These are phyloP conservation scores for Phytophthora ramorum DNA, from an alignment of 352 stramenopile genomes.

Conservation along the genomic window DNA sequence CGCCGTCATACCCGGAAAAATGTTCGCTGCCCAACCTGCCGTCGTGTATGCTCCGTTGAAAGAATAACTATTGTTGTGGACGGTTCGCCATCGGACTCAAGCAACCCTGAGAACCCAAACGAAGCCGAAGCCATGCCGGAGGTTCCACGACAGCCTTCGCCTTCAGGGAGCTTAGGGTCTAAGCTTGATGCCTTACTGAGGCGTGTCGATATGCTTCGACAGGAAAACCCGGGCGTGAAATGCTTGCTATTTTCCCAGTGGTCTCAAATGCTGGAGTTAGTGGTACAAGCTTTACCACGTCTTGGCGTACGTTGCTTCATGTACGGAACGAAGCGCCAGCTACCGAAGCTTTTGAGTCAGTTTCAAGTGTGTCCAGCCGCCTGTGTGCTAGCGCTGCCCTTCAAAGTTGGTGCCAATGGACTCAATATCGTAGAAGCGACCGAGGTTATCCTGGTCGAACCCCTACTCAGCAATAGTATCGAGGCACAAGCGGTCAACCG, in stretches of 20 bases:
- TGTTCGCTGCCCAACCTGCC: conserved; percentile 70
- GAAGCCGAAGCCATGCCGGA: conserved; percentile 3
- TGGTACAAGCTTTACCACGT: conserved; percentile 30
- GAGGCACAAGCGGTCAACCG: conserved; percentile 91
- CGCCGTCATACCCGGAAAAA: conserved; percentile 23
- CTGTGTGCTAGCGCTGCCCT: conserved; percentile 77
- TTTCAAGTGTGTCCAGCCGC: conserved; percentile 61
- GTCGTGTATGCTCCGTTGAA: conserved; percentile 32
- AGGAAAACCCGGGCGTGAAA: conserved; percentile 75
- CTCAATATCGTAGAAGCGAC: conserved; percentile 94
- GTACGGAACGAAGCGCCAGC: conserved; percentile 64
- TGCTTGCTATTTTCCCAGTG: conserved; percentile 93
- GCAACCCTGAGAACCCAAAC: background rate
- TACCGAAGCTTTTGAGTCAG: conserved; percentile 48
- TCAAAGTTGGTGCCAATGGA: conserved; percentile 91
- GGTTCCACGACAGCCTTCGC: background rate
- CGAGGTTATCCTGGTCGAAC: conserved; percentile 93
- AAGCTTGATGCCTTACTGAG: conserved; percentile 76
- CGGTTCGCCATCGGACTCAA: conserved; percentile 1
- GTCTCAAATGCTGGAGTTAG: conserved; percentile 82
- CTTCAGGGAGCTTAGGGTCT: conserved; percentile 53
- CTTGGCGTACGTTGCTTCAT: conserved; percentile 79
- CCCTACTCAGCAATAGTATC: conserved; percentile 85
- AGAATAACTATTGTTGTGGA: conserved; percentile 39
- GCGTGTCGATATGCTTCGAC: conserved; percentile 54